Evolutionary conservation across 768 basidiomycete species (phyloP), one percentile per base, ranked within the genome.

Genomic region (Cystoderma amianthinum): DNA sequence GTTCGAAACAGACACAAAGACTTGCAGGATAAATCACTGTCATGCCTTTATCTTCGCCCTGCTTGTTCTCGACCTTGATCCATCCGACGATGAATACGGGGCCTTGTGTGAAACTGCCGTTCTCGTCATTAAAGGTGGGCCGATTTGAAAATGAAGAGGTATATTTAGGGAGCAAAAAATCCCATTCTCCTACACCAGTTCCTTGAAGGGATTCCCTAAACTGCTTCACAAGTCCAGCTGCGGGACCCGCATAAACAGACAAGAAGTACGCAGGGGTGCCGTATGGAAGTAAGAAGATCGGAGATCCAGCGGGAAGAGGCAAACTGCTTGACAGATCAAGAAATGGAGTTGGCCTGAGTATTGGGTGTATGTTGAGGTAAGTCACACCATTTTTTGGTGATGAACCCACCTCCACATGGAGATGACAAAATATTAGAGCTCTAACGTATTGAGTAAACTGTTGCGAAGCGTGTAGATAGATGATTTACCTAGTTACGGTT

Each of bases 31-130:
- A 90, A 46, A 89, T 77, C 37, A 84, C 64, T n/a, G 73, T 65
- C 21, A 85, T 62, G 1, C 86, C 86, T 50, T 87, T 88, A 48
- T 86, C 84, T 55, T 89, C 86, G 22, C 83, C 85, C 48, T 83
- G 85, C 46, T 74, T 80, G 51, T 85, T 85, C 57, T 86, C 76
- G 15, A 89, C 81, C 22, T 70, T 72, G 25, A 88, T 68, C 80
- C 82, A 89, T 3, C 75, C 83, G 39, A 89, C 78, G 34, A 86
- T 58, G 55, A 78, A 86, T 13, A 33, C 36, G 20, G 38, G 38
- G n/a, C 9, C 9, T 28, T 28, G 25, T 28, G 25, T n/a, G n/a
- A n/a, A 28, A 19, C 34, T 16, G 7, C 34, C 34, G 9, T 9
- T 7, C 6, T 15, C 18, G 16, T 7, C 7, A 9, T 19, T n/a